These are phyloP conservation scores for Toxicodendron radicans DNA, from an alignment of 345 rosid genomes.

Conservation along the genomic window DNA sequence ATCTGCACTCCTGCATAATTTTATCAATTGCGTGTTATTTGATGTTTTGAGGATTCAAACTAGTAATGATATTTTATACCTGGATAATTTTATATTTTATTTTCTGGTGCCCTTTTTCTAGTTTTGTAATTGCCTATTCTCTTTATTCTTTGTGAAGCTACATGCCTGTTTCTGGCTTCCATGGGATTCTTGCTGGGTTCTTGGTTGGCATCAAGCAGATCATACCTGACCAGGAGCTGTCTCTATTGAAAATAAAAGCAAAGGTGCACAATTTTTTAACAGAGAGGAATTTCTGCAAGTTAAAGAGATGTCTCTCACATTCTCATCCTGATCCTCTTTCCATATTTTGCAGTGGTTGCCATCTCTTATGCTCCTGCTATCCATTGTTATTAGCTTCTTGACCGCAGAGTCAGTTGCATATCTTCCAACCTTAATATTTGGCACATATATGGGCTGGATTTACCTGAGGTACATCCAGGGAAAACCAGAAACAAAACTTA, in stretches of 20 bases:
- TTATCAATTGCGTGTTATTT: neutral
- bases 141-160: constrained; percentile 52
- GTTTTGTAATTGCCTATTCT: constrained; percentile 21
- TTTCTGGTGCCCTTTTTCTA: neutral
- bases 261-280: constrained; percentile 48
- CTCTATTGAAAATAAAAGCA: constrained; percentile 72
- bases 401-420: constrained; percentile 64
- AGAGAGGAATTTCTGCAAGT: constrained; percentile 8
- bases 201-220: constrained; percentile 97
- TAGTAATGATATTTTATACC: neutral
- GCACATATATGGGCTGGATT: constrained; percentile 89
- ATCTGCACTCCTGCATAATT: neutral
- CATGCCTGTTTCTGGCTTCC: constrained; percentile 94
- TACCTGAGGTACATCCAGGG: constrained; percentile 88
- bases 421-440: constrained; percentile 89
- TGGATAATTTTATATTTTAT: neutral
- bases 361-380: constrained; percentile 61
- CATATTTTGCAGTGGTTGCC: constrained; percentile 84
- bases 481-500: constrained; percentile 81
- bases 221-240: constrained; percentile 87
- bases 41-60: neutral
- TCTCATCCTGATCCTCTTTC: constrained; percentile 21
- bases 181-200: constrained; percentile 83
- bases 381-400: constrained; percentile 78
- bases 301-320: constrained; percentile 22